Base-by-base conservation (phyloP, 768 basidiomycete genomes). In the Paxillus ammoniavirescens region DNA sequence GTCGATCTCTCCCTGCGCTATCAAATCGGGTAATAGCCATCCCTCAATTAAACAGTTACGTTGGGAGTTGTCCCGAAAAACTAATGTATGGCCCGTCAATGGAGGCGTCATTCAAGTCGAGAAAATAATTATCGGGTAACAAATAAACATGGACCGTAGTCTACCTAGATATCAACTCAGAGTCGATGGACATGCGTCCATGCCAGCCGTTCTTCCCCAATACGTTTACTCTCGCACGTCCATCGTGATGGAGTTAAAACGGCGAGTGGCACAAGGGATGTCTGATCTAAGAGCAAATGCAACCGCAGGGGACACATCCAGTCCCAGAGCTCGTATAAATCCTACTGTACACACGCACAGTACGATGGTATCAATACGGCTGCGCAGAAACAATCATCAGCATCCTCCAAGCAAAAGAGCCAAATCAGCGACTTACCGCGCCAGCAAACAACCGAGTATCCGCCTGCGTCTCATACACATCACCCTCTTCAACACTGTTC, bases 391-490 rank as follows among this genome's bases (percentile, higher is more conserved):
- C 15, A 13, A 9, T 6, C 7, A 44, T 46, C 50, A 56, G 13
- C 12, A 37, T 18, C 38, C 33, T 14, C 21, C 17, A 35, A 43
- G 26, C 23, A 31, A 21, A 21, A 40, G 26, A 40, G 17, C 5
- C 26, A 26, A n/a, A 28, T 6, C 3, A 13, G 1, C 41, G 64
- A 77, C 70, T 59, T 73, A 73, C 82, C 78, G 64, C 63, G 70
- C 73, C 75, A 66, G 73, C 64, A 56, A 69, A 71, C 23, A 78
- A 58, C 36, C 77, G 71, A 26, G 65, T 61, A 57, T 80, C 78
- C 13, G 77, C 75, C 45, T 74, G 71, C 5, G 79, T 81, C 63
- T 76, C 73, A 52, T 81, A 80, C 48, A 66, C 66, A 30, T 70
- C 74, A n/a, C 53, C 56, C 47, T 64, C 61, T 17, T 67, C 66